phyloP scores from a whole-genome alignment of 75 land plant genomes.

The Sequoia sempervirens region DNA sequence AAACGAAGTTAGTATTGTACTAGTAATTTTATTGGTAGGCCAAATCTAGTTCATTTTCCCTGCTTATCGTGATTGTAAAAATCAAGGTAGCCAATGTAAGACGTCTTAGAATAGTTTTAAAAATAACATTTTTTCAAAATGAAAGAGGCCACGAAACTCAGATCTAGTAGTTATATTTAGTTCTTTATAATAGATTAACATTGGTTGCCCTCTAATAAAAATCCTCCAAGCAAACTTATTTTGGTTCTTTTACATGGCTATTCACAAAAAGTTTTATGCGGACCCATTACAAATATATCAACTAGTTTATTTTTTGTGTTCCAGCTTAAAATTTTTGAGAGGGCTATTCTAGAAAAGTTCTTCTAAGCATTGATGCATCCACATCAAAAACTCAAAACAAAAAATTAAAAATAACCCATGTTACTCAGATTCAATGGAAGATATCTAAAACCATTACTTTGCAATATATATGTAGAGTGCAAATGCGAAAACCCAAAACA shows the following conservation, averaged over 20 bases:
- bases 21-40: conserved; percentile 22
- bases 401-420: not conserved
- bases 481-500: not conserved
- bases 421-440: not conserved
- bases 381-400: not conserved
- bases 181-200: not conserved
- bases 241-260: not conserved
- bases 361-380: not conserved
- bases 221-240: not conserved
- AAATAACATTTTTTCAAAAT: not conserved
- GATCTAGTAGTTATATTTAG: not conserved
- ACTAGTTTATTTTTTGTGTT: not conserved
- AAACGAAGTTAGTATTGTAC: conserved; percentile 19
- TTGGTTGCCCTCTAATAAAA: not conserved
- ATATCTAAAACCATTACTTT: not conserved
- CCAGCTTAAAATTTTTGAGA: not conserved
- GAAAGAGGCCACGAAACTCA: not conserved
- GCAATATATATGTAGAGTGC: not conserved
- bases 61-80: not conserved
- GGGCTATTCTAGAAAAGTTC: not conserved
- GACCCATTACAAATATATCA: not conserved
- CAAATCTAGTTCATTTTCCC: not conserved
- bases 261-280: not conserved
- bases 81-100: not conserved
- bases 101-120: not conserved